Base-by-base conservation (phyloP, 202 grass and related monocot genomes). In the Digitaria exilis region DNA sequence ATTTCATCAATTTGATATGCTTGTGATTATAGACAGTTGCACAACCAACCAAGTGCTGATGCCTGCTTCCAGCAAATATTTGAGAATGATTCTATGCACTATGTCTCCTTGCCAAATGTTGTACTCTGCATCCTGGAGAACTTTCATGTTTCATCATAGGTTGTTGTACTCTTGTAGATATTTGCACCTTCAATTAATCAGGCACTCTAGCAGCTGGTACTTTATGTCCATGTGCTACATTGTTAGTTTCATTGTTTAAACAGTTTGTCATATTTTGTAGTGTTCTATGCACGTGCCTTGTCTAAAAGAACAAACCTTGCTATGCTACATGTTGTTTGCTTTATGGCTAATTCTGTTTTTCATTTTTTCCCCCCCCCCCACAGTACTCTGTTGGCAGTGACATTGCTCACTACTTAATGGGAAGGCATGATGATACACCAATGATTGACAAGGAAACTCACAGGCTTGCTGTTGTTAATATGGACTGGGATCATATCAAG, bases 401-500 rank as follows among this genome's bases (percentile, higher is more conserved):
- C 64, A 89, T 97, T 80, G 82, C 59, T 35, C 88, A 86, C 49
- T 91, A 88, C 83, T 89, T 97, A 55, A 86, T 94, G 88, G 92
- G 84, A 17, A 87, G 41, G 34, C 92, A 97, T 64, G 92, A 94
- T 17, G 90, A 91, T 84, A 94, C 92, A 75, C 92, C 84, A 79
- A 84, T 86, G 81, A 94, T 66, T 41, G 82, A 97, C 17, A 94
- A 80, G 79, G 95, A 91, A 85, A 97, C 92, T 85, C 70, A 97
- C 66, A 88, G 86, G 61, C 90, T 97, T 85, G 95, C 90, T 7
- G 80, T 94, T 89, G 92, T 97, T 86, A 97, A 93, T 84, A 89
- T 98, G 96, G 96, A 93, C 76, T 98, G 96, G 96, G 87, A 90
- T 87, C 87, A 95, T 93, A 89, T 98, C 65, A 98, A 98, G 96